These are phyloP conservation scores for Syzygium aqueum DNA, from an alignment of 345 rosid species.

Conservation along the genomic window DNA sequence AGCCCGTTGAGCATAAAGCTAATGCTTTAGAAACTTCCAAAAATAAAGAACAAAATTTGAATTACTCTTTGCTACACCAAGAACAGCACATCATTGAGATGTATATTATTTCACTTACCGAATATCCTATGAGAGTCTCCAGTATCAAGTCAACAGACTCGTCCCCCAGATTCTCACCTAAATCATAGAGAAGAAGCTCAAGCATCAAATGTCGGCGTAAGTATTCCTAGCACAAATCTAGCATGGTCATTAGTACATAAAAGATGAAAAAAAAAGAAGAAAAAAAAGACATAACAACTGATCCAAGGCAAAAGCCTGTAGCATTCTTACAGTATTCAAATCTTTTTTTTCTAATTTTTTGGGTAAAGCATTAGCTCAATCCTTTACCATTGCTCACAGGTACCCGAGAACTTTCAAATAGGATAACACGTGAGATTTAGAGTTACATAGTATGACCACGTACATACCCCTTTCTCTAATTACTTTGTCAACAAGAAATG, in stretches of 20 bases:
- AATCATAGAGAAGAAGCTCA: neutral
- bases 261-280: neutral
- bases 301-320: neutral
- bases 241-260: neutral
- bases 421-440: neutral
- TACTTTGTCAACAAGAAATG: conserved; percentile 60
- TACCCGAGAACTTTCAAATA: neutral
- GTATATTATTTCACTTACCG: conserved; percentile 24
- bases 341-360: neutral
- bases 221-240: neutral
- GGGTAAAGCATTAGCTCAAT: neutral
- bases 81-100: neutral
- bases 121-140: conserved; percentile 50
- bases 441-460: neutral
- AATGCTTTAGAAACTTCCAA: neutral
- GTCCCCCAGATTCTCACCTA: conserved; percentile 80
- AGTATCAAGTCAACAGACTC: conserved; percentile 53
- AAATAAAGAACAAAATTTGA: neutral
- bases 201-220: neutral
- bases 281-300: neutral
- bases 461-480: conserved; percentile 69
- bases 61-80: neutral
- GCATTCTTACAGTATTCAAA: neutral
- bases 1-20: neutral
- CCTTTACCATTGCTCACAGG: neutral